Percentiles rank a stretch among this genome's conserved stretches.
Evolutionary conservation across 2,329 filamentous ascomycete genomes (phyloP).

Genomic region (Epichloe sibirici): DNA sequence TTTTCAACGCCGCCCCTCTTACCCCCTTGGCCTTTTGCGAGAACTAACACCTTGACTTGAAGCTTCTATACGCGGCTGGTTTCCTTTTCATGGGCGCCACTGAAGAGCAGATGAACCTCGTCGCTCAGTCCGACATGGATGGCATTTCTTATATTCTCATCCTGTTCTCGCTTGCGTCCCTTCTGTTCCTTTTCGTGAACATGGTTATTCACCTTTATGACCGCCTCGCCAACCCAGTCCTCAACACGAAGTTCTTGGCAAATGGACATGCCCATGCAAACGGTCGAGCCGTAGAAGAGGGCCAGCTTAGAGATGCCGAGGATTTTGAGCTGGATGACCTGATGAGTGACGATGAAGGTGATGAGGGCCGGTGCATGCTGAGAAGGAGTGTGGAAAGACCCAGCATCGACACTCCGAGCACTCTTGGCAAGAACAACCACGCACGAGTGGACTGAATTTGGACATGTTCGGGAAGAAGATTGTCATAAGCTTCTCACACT

Average conservation of each 20-base stretch:
- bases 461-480: neutral
- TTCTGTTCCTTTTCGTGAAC: conserved; percentile 83
- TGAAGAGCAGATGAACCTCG: conserved; percentile 83
- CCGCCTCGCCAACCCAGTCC: conserved; percentile 32
- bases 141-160: conserved; percentile 90
- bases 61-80: conserved; percentile 84
- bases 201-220: conserved; percentile 80
- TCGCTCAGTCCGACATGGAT: conserved; percentile 63
- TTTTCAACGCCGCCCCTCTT: neutral
- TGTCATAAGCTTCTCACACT: neutral
- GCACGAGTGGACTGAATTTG: conserved; percentile 11
- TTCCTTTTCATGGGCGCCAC: conserved; percentile 97
- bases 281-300: conserved; percentile 31
- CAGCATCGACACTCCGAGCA: conserved; percentile 30
- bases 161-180: conserved; percentile 77
- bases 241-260: conserved; percentile 23
- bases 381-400: conserved; percentile 19
- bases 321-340: conserved; percentile 90
- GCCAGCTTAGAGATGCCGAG: conserved; percentile 64
- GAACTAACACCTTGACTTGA: neutral
- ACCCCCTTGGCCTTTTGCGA: neutral
- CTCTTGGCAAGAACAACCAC: conserved; percentile 22
- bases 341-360: conserved; percentile 78
- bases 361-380: conserved; percentile 29
- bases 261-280: conserved; percentile 24